Conservation (phyloP, 257 asterid species). For the Gentiana dahurica region DNA sequence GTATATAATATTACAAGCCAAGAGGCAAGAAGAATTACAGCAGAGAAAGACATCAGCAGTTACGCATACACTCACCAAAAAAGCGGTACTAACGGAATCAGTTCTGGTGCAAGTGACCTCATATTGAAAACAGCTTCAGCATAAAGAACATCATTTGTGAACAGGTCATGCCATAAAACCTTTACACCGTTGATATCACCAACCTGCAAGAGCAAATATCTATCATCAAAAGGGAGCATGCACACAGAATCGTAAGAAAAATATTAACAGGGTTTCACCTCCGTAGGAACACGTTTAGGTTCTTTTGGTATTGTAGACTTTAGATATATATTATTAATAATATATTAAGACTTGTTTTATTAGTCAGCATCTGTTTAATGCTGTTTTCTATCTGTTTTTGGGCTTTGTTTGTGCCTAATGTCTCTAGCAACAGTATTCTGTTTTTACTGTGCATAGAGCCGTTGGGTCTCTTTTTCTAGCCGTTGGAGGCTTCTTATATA, state of each 20-base stretch:
- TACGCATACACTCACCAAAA: slow-evolving; percentile 61
- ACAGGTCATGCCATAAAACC: slow-evolving; percentile 79
- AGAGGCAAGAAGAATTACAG: background rate
- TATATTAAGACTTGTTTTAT: too few species aligned
- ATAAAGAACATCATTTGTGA: slow-evolving; percentile 94
- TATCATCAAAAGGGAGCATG: slow-evolving; percentile 10
- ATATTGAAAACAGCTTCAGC: slow-evolving; percentile 94
- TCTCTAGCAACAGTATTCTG: too few species aligned
- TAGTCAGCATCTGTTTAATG: too few species aligned
- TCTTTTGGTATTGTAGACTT: too few species aligned
- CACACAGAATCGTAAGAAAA: slow-evolving; percentile 7
- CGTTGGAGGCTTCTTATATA: too few species aligned
- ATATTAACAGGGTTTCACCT: slow-evolving; percentile 37
- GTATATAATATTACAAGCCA: too few species aligned
- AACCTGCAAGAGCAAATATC: slow-evolving; percentile 40
- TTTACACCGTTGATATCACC: slow-evolving; percentile 66
- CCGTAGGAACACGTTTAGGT: slow-evolving; percentile 65
- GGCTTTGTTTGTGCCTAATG: too few species aligned
- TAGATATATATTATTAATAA: too few species aligned
- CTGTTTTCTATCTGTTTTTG: too few species aligned
- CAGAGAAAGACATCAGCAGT: background rate
- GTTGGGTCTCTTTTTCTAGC: too few species aligned
- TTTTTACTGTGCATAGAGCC: too few species aligned
- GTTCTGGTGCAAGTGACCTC: slow-evolving; percentile 80
- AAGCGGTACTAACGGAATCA: slow-evolving; percentile 91